Evolutionary conservation across 2,329 filamentous ascomycete genomes (phyloP).

Genomic region (Huntiella moniliformis): DNA sequence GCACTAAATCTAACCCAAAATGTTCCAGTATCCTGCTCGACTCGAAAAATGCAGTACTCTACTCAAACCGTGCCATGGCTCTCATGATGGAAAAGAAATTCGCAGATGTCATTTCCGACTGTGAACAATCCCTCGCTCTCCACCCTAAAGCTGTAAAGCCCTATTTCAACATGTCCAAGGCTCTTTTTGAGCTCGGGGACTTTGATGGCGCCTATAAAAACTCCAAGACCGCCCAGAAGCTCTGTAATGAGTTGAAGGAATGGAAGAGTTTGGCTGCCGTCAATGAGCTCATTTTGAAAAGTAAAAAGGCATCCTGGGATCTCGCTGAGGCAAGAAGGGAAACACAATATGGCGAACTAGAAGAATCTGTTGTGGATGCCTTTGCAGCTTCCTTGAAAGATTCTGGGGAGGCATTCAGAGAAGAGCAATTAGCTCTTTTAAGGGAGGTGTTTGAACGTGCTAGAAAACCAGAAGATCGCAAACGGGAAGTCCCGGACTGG

Average conservation of each 20-base stretch:
- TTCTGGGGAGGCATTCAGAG: not conserved
- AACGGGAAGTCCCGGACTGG: constrained; percentile 53
- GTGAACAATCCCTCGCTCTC: constrained; percentile 53
- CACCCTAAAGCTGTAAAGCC: constrained; percentile 56
- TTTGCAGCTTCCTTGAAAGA: too few species aligned
- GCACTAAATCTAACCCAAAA: not conserved
- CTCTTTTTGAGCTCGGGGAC: constrained; percentile 54
- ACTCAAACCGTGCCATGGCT: constrained; percentile 77
- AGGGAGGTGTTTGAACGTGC: constrained; percentile 33
- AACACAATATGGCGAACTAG: constrained; percentile 32
- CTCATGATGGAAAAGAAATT: constrained; percentile 56
- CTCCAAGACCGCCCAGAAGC: constrained; percentile 56
- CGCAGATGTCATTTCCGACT: constrained; percentile 60
- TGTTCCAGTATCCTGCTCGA: constrained; percentile 52
- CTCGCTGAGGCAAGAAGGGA: constrained; percentile 36
- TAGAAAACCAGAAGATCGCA: constrained; percentile 24
- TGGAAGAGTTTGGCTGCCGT: constrained; percentile 47
- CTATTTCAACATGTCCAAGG: constrained; percentile 65
- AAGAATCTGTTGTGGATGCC: constrained; percentile 23
- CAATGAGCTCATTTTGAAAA: constrained; percentile 53
- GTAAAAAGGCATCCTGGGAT: constrained; percentile 79
- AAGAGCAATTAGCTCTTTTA: constrained; percentile 16
- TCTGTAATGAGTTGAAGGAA: constrained; percentile 44
- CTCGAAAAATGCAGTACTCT: constrained; percentile 57
- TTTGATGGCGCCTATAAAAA: constrained; percentile 34